Evolutionary conservation across 768 basidiomycete genomes (phyloP).

Genomic region (Lactifluus hygrophoroides): DNA sequence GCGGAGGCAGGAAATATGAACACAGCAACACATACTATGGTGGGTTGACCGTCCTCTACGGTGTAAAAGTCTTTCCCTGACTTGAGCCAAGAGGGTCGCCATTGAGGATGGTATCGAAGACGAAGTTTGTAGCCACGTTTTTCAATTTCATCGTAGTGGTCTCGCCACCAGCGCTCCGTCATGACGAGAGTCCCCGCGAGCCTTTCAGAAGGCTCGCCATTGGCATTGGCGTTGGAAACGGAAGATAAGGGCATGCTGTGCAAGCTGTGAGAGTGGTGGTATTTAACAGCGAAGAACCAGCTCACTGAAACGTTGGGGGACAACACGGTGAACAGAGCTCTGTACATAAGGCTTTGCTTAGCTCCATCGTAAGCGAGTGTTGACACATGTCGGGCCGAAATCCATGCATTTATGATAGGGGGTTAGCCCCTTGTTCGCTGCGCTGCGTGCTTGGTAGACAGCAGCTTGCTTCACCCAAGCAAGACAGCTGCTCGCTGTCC

Average conservation of each 20-base stretch:
- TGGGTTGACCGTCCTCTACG: slow-evolving; percentile 9
- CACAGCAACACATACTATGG: background rate
- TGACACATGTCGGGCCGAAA: background rate
- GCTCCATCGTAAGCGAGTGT: background rate
- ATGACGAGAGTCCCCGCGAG: background rate
- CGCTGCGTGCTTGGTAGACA: too few relatives aligned
- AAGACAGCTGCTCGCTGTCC: too few relatives aligned
- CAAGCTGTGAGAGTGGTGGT: background rate
- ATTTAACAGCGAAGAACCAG: background rate
- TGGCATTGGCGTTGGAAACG: background rate
- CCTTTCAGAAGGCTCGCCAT: background rate
- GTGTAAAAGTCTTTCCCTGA: slow-evolving; percentile 6
- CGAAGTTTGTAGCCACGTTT: slow-evolving; percentile 7
- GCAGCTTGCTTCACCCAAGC: too few relatives aligned
- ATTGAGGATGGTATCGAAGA: slow-evolving; percentile 9
- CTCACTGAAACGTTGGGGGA: background rate
- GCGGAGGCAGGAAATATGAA: background rate
- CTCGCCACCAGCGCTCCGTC: slow-evolving; percentile 14
- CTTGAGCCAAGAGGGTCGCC: slow-evolving; percentile 10
- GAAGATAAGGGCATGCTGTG: background rate
- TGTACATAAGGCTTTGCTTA: too few relatives aligned
- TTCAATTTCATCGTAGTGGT: background rate
- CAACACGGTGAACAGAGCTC: too few relatives aligned
- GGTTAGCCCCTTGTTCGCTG: background rate
- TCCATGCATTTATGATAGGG: too few relatives aligned